These are phyloP conservation scores for Microdochium bolleyi DNA, from an alignment of 2,329 filamentous ascomycete genomes.

Conservation along the genomic window DNA sequence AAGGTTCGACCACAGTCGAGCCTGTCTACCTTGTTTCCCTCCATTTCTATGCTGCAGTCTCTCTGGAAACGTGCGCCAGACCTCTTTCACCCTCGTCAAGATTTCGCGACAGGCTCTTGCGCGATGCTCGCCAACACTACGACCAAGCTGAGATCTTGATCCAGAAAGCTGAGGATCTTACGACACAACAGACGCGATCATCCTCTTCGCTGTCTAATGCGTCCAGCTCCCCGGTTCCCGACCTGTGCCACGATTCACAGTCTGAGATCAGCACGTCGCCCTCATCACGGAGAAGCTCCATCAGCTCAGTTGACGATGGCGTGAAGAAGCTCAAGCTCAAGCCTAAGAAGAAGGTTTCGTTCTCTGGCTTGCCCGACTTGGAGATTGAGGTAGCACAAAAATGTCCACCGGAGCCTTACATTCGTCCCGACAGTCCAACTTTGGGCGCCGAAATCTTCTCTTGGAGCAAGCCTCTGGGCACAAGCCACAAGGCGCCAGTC, in stretches of 20 bases:
- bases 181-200: conserved; percentile 24
- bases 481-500: not conserved
- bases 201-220: conserved; percentile 24
- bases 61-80: conserved; percentile 47
- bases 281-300: conserved; percentile 39
- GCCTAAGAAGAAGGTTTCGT: conserved; percentile 34
- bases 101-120: conserved; percentile 38
- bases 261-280: conserved; percentile 32
- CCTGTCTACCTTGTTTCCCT: conserved; percentile 50
- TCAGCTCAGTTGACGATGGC: conserved; percentile 27
- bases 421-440: conserved; percentile 53
- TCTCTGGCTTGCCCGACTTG: conserved; percentile 22
- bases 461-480: not conserved
- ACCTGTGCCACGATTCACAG: conserved; percentile 33
- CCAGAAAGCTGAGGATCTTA: conserved; percentile 33
- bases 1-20: conserved; percentile 34
- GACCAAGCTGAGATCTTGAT: conserved; percentile 38
- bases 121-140: conserved; percentile 45
- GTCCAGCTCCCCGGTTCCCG: conserved; percentile 36
- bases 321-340: conserved; percentile 8
- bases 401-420: conserved; percentile 32
- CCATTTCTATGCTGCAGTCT: conserved; percentile 54
- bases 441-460: conserved; percentile 37
- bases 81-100: conserved; percentile 35
- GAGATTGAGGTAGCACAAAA: conserved; percentile 16